Evolutionary conservation across 257 asterid genomes (phyloP), one percentile per base, ranked within the genome.

Genomic region (Jacaranda copaia): DNA sequence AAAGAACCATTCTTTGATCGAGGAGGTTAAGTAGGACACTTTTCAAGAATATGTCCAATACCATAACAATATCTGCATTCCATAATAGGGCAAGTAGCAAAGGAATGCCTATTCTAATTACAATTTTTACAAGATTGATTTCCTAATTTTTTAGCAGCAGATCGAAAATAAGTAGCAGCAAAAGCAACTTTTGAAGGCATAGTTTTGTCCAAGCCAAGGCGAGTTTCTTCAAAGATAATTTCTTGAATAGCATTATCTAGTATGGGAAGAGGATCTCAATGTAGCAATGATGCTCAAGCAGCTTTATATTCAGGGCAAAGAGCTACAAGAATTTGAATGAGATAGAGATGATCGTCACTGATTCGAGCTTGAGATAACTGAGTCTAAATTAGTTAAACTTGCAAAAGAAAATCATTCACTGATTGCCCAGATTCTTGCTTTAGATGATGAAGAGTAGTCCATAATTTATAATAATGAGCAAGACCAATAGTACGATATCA

Each of bases 311-410:
- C 72, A 32, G 74, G 66, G 0, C 75, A 9, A 49, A 61, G 77
- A 46, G 80, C 84, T 73, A 75, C 58, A 19, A 80, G 80, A 40
- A 74, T 67, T 49, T 81, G n/a, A 46, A 76, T 76, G 5, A 67
- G 83, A 20, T 53, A 80, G 59, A 74, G 78, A 13, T 73, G 76
- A 68, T 80, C 77, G n/a, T 67, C 25, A 20, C 63, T 74, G 42
- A 72, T 73, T 20, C 48, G 48, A 1, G 71, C 64, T 14, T 78
- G 59, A 35, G 68, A 62, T 0, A 80, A 0, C 69, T 59, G 71
- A 13, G 68, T 43, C 76, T 52, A 67, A 6, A 69, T 74, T 2
- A 36, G 72, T 48, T 74, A 72, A 67, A 68, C 46, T 48, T 38
- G 68, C 8, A 69, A 68, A 13, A 80, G 35, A 62, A 78, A 78